Evolutionary conservation across 192 early-diverging fungal species (phyloP).

Genomic region (Rhizophlyctis rosea): DNA sequence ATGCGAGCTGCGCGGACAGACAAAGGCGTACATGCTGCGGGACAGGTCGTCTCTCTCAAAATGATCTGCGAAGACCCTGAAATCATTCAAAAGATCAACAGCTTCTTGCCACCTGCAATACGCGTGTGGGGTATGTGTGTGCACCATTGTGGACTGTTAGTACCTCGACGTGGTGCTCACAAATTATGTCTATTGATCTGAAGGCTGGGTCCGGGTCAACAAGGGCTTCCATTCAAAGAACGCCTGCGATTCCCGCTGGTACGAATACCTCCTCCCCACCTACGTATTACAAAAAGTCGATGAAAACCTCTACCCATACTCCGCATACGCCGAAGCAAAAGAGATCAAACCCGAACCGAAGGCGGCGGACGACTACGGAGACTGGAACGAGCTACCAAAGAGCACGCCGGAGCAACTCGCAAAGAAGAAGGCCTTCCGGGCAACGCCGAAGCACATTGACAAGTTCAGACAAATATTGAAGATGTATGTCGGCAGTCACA

Average conservation of each 20-base stretch:
- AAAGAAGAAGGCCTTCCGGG: constrained; percentile 49
- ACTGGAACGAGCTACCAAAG: constrained; percentile 31
- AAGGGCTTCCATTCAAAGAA: constrained; percentile 89
- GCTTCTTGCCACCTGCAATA: constrained; percentile 70
- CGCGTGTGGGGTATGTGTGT: constrained; percentile 81
- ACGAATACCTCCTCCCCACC: constrained; percentile 95
- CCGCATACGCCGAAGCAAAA: constrained; percentile 23
- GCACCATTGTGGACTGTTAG: no score
- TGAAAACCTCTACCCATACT: constrained; percentile 36
- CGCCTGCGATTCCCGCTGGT: constrained; percentile 87
- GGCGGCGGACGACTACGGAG: neutral
- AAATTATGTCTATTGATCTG: constrained; percentile 3
- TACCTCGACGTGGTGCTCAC: neutral
- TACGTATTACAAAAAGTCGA: constrained; percentile 66
- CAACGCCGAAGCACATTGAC: constrained; percentile 57
- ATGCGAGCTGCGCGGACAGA: constrained; percentile 94
- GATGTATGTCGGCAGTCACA: constrained; percentile 77
- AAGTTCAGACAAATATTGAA: constrained; percentile 65
- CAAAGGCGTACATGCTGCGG: constrained; percentile 97
- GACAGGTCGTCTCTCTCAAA: constrained; percentile 91
- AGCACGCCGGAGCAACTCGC: constrained; percentile 33
- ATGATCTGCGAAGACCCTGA: constrained; percentile 75
- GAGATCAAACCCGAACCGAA: neutral
- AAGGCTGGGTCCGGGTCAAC: constrained; percentile 64
- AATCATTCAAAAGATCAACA: constrained; percentile 78